These are phyloP conservation scores for Tricholoma flavovirens DNA, from an alignment of 768 basidiomycete species.

Conservation along the genomic window DNA sequence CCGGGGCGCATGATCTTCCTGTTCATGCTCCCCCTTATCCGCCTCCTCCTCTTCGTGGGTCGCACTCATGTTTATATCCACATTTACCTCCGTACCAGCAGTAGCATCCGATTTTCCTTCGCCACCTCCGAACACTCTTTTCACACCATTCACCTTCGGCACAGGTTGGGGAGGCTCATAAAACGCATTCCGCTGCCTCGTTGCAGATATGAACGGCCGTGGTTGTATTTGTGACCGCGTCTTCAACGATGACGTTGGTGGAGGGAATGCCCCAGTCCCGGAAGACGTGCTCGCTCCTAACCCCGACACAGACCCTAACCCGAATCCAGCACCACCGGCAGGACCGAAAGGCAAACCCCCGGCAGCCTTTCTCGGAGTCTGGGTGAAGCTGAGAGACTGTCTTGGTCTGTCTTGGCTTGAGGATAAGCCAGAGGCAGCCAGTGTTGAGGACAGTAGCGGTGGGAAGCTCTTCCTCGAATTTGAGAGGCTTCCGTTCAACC, in stretches of 20 bases:
- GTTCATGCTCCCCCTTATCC: constrained; percentile 5
- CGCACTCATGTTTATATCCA: constrained; percentile 14
- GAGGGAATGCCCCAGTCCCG: not conserved
- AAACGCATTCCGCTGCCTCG: constrained; percentile 58
- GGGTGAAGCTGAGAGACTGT: not conserved
- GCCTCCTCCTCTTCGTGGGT: constrained; percentile 10
- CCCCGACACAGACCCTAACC: not conserved
- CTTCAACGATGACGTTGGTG: not conserved
- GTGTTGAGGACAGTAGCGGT: constrained; percentile 3
- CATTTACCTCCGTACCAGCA: constrained; percentile 6
- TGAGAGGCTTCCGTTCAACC: constrained; percentile 6
- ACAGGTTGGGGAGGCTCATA: constrained; percentile 36
- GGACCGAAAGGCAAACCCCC: not conserved
- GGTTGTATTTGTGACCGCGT: constrained; percentile 30
- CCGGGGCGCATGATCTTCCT: constrained; percentile 15
- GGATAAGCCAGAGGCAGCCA: constrained; percentile 1
- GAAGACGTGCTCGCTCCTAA: constrained; percentile 6
- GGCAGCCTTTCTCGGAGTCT: not conserved
- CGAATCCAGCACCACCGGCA: not conserved
- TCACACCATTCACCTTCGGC: constrained; percentile 24
- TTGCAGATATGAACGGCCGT: constrained; percentile 25
- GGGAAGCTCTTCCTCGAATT: constrained; percentile 28
- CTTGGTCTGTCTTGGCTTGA: not conserved
- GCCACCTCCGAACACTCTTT: constrained; percentile 24
- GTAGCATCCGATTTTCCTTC: not conserved